Conservation (phyloP, 306 rosid species). For the Fagus sylvatica region DNA sequence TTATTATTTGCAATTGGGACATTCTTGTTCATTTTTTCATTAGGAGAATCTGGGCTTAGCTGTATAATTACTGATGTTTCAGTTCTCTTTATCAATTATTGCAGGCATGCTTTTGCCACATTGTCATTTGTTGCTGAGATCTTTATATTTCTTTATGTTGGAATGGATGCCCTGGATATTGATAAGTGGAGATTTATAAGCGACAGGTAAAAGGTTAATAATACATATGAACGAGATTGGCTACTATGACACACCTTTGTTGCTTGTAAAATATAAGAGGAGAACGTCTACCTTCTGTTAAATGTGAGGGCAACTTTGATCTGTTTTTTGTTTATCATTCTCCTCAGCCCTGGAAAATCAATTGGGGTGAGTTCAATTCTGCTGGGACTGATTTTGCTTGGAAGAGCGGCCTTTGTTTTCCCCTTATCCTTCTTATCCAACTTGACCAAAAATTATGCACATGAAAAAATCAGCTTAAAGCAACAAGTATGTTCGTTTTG, state of each 20-base stretch:
- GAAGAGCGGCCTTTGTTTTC: conserved; percentile 97
- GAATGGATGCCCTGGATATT: conserved; percentile 96
- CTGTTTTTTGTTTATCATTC: conserved; percentile 8
- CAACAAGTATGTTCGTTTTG: conserved; percentile 67
- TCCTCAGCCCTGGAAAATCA: conserved; percentile 75
- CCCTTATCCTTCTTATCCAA: conserved; percentile 84
- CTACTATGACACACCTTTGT: conserved; percentile 7
- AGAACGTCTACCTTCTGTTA: not conserved
- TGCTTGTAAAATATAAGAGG: not conserved
- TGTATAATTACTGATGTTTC: conserved; percentile 14
- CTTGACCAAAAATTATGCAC: conserved; percentile 66
- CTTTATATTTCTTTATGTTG: conserved; percentile 93
- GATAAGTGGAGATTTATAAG: conserved; percentile 93
- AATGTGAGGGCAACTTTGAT: conserved; percentile 24
- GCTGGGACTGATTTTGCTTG: conserved; percentile 76
- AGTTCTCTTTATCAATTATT: conserved; percentile 16
- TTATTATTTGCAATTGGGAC: conserved; percentile 7
- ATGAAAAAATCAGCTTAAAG: conserved; percentile 63
- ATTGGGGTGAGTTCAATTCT: conserved; percentile 81
- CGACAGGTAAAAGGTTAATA: conserved; percentile 51
- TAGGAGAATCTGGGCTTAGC: not conserved
- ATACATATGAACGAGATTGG: conserved; percentile 5
- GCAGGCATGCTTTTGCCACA: conserved; percentile 95
- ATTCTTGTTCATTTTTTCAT: conserved; percentile 15
- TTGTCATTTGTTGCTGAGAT: conserved; percentile 88